Evolutionary conservation across 176 grass and related monocot species (phyloP), one percentile per base, ranked within the genome.

Genomic region (Avena atlantica): DNA sequence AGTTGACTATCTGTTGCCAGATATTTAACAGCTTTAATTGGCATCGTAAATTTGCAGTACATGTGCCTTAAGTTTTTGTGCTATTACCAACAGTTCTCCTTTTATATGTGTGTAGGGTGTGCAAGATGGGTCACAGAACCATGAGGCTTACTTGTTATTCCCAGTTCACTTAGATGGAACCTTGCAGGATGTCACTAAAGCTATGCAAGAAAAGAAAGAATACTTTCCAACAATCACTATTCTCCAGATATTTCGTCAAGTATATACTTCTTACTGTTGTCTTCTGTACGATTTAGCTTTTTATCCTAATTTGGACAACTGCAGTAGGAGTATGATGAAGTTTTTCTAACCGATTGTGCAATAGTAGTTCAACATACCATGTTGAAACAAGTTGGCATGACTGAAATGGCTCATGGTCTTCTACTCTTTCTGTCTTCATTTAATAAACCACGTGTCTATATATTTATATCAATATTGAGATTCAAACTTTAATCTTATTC

Each of bases 91-190:
- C 21, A 80, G n/a, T 64, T 89, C 34, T 89, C 40, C 19, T 59
- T 20, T 86, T 34, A 8, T 82, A 90, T 71, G 60, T 71, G 53
- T 86, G 65, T 83, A 97, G 95, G 92, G 91, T 52, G 85, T 87
- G 87, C 89, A 94, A 84, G 89, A 91, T 66, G 94, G 95, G 64
- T 76, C 74, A 1, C 83, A 84, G 84, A 97, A 89, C 60, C 83
- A 97, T 78, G 95, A 97, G 81, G 95, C 95, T 62, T 97, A 95
- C 86, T 85, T 97, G 80, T 52, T 97, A 65, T 97, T 97, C 25
- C 95, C 95, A 83, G 93, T 97, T 88, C 91, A 97, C 90, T 89
- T 97, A 57, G 95, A 97, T 57, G 95, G 95, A 72, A 97, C 95
- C 6, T 89, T 97, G 81, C 86, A 84, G 24, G 95, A 97, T 60